Evolutionary conservation across 345 rosid species (phyloP).

Genomic region (Reutealis trisperma): DNA sequence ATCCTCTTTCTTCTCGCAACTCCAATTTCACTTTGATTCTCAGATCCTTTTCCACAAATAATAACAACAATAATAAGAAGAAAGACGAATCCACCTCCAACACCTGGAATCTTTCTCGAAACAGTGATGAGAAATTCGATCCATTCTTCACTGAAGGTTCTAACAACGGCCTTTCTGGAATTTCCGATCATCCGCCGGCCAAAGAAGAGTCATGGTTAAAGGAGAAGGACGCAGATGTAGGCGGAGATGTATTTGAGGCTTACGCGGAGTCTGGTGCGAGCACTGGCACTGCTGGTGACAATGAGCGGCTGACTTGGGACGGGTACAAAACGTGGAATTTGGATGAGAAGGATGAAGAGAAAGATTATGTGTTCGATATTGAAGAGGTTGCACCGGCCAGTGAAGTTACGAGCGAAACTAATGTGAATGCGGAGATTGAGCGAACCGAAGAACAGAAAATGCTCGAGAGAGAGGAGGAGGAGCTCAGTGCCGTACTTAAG

Average conservation of each 20-base stretch:
- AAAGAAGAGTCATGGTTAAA: conserved; percentile 41
- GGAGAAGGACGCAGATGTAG: conserved; percentile 14
- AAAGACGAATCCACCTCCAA: conserved; percentile 25
- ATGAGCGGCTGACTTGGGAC: conserved; percentile 36
- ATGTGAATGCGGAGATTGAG: conserved; percentile 22
- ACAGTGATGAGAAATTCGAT: conserved; percentile 43
- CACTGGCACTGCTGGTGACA: conserved; percentile 14
- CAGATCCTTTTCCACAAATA: conserved; percentile 49
- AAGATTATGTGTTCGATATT: conserved; percentile 41
- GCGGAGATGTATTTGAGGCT: conserved; percentile 13
- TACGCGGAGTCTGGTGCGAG: conserved; percentile 8
- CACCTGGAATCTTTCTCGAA: conserved; percentile 57
- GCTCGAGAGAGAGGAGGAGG: conserved; percentile 62
- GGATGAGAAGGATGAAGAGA: conserved; percentile 40
- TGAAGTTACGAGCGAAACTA: conserved; percentile 19
- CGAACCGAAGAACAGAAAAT: conserved; percentile 32
- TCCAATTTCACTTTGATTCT: conserved; percentile 36
- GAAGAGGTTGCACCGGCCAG: conserved; percentile 28
- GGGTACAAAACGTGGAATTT: conserved; percentile 48
- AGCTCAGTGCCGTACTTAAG: conserved; percentile 56
- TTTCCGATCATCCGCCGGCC: conserved; percentile 18
- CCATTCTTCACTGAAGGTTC: conserved; percentile 36
- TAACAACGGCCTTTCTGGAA: conserved; percentile 31
- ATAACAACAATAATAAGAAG: conserved; percentile 23
- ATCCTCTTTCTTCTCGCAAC: conserved; percentile 12